Percentiles rank a stretch among this genome's conserved stretches.
Conservation (phyloP, 2,329 filamentous ascomycete genomes). For the Simplicillium sp. region DNA sequence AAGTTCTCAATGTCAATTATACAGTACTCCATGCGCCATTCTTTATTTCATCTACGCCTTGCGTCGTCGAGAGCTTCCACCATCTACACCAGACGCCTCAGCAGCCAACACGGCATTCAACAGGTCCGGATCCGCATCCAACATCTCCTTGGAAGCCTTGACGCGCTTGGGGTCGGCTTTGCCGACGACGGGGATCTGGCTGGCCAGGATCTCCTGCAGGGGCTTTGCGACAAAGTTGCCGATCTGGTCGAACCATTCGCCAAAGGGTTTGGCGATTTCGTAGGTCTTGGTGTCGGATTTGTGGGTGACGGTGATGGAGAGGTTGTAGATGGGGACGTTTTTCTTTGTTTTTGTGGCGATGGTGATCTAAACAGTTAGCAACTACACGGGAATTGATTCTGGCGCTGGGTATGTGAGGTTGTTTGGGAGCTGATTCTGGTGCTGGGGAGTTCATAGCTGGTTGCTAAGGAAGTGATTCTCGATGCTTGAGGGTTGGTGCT, state of each 20-base stretch:
- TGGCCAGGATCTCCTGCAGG: slow-evolving; percentile 70
- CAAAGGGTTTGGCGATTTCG: slow-evolving; percentile 56
- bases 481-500: too few relatives aligned
- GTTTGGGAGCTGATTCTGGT: too few relatives aligned
- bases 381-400: too few relatives aligned
- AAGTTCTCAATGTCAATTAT: background rate
- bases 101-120: slow-evolving; percentile 37
- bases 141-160: slow-evolving; percentile 23
- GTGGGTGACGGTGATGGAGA: slow-evolving; percentile 49
- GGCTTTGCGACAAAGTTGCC: slow-evolving; percentile 66
- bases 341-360: slow-evolving; percentile 69
- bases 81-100: slow-evolving; percentile 25
- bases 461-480: too few relatives aligned
- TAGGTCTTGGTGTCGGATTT: slow-evolving; percentile 31
- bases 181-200: slow-evolving; percentile 56
- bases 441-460: too few relatives aligned
- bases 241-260: slow-evolving; percentile 64
- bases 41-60: slow-evolving; percentile 23
- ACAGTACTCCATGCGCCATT: background rate
- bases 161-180: slow-evolving; percentile 53
- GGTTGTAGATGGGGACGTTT: slow-evolving; percentile 69
- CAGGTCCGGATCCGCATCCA: slow-evolving; percentile 33
- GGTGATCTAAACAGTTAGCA: slow-evolving; percentile 49
- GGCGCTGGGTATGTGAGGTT: too few relatives aligned
- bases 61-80: slow-evolving; percentile 35